Conservation (phyloP, 331 rosid genomes). For the Ulmus americana region DNA sequence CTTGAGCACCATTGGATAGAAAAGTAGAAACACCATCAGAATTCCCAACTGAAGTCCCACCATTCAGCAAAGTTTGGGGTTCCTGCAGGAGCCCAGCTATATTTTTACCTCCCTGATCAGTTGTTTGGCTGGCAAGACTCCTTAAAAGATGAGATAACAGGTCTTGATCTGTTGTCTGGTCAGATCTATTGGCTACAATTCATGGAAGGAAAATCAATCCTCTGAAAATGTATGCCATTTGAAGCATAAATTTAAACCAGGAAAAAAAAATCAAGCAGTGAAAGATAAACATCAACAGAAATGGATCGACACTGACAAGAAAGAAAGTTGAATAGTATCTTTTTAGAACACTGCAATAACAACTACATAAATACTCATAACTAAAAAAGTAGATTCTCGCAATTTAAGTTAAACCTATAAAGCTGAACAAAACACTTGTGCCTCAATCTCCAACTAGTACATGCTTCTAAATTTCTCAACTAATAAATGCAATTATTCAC, state of each 20-base stretch:
- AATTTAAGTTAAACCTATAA: too few relatives aligned
- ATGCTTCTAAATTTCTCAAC: too few relatives aligned
- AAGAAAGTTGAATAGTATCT: not conserved
- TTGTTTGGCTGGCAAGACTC: constrained; percentile 50
- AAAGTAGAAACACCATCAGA: constrained; percentile 34
- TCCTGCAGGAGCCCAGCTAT: constrained; percentile 46
- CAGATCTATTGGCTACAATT: constrained; percentile 63
- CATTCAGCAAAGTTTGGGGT: constrained; percentile 44
- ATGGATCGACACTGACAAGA: not conserved
- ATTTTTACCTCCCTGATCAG: constrained; percentile 44
- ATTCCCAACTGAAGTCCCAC: constrained; percentile 37
- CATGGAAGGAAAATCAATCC: constrained; percentile 24
- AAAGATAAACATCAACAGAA: not conserved
- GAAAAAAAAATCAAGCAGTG: constrained; percentile 10
- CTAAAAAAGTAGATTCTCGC: too few relatives aligned
- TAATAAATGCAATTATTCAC: too few relatives aligned
- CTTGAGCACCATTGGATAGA: constrained; percentile 34
- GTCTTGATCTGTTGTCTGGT: constrained; percentile 57
- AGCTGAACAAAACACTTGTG: too few relatives aligned
- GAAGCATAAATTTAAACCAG: constrained; percentile 20
- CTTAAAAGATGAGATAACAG: constrained; percentile 59
- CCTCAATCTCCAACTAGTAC: too few relatives aligned
- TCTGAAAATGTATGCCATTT: constrained; percentile 26
- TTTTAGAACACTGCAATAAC: not conserved
- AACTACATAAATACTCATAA: too few relatives aligned